phyloP scores from a whole-genome alignment of 768 basidiomycete genomes.

The Leccinum olivaceopallidum region DNA sequence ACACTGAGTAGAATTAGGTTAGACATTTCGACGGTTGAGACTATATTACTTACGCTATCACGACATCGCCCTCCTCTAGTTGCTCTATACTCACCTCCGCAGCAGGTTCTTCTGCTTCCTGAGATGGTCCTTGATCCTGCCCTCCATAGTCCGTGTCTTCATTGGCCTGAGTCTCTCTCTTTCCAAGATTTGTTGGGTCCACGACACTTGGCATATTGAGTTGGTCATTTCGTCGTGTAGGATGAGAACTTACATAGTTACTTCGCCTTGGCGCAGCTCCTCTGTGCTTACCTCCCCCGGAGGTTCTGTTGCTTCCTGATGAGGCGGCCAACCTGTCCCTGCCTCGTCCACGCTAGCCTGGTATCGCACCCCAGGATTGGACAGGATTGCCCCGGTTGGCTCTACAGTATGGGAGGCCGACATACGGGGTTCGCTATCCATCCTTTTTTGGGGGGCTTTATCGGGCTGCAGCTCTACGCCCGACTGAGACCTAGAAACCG shows the following conservation, averaged over 20 bases:
- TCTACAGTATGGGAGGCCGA: too few species aligned
- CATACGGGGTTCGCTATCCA: too few species aligned
- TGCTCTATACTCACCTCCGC: too few species aligned
- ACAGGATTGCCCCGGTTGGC: neutral
- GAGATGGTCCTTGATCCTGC: too few species aligned
- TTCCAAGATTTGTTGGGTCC: slow-evolving; percentile 22
- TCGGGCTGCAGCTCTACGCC: too few species aligned
- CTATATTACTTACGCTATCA: too few species aligned
- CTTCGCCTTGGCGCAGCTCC: neutral
- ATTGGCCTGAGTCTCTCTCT: slow-evolving; percentile 11
- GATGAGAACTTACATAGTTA: slow-evolving; percentile 2
- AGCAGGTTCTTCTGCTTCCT: neutral
- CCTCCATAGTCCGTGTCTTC: neutral
- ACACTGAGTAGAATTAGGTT: too few species aligned
- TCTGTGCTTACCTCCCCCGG: neutral
- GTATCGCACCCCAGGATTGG: neutral
- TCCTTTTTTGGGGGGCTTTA: too few species aligned
- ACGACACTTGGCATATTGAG: slow-evolving; percentile 8
- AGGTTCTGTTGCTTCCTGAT: neutral
- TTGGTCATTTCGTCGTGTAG: too few species aligned
- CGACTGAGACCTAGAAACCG: too few species aligned
- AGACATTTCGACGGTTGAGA: too few species aligned
- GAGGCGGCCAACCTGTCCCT: neutral
- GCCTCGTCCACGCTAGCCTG: neutral
- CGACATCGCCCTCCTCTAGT: fast-evolving